Conservation (phyloP, 768 basidiomycete species). For the Chalciporus pseudorubinellus region DNA sequence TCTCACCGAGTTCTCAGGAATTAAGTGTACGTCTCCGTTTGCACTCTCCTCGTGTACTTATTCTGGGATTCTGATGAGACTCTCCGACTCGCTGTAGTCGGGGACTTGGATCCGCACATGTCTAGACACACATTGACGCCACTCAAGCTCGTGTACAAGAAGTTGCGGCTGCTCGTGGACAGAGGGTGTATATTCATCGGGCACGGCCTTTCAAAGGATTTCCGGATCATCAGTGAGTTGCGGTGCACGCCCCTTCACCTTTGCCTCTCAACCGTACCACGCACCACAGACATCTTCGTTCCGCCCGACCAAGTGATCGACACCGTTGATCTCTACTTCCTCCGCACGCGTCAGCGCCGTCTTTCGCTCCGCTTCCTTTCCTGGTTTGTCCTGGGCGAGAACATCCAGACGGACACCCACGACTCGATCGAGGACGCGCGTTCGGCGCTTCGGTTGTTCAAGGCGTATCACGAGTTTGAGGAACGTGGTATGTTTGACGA, state of each 20-base stretch:
- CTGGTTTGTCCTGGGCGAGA: conserved; percentile 89
- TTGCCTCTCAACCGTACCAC: background rate
- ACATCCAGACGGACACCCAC: conserved; percentile 92
- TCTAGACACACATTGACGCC: conserved; percentile 91
- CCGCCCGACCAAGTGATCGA: conserved; percentile 95
- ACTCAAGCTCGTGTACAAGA: conserved; percentile 97
- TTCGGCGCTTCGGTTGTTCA: conserved; percentile 81
- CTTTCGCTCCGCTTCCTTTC: conserved; percentile 90
- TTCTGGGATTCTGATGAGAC: background rate
- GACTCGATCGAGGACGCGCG: conserved; percentile 98
- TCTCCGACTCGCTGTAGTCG: conserved; percentile 50
- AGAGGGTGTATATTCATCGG: conserved; percentile 96
- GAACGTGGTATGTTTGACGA: conserved; percentile 76
- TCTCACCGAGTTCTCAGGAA: conserved; percentile 95
- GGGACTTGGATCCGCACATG: conserved; percentile 83
- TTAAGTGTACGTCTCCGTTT: conserved; percentile 63
- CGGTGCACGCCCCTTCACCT: background rate
- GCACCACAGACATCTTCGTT: conserved; percentile 79
- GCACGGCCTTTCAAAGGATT: conserved; percentile 96
- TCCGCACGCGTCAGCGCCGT: conserved; percentile 77
- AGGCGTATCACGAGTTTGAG: conserved; percentile 76
- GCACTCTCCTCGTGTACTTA: background rate
- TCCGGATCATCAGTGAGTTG: conserved; percentile 91
- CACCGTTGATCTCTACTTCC: conserved; percentile 95
- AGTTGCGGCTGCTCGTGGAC: conserved; percentile 89